phyloP scores from a whole-genome alignment of 192 early-diverging fungal species.

The Ramicandelaber brevisporus region DNA sequence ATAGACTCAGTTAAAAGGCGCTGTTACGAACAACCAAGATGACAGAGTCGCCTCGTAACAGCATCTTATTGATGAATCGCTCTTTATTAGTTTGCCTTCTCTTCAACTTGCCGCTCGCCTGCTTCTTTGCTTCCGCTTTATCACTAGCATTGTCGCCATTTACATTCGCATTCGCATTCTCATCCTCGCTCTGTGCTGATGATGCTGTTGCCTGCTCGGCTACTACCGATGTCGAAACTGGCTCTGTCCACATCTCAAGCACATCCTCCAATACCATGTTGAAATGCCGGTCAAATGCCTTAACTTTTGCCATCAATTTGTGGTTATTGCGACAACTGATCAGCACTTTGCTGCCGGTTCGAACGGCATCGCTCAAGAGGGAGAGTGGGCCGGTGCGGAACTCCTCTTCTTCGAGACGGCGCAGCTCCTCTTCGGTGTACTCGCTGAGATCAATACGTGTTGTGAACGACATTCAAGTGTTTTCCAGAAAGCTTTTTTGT shows the following conservation, averaged over 20 bases:
- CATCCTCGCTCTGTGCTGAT: no score
- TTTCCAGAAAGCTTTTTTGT: no score
- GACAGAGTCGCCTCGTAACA: slow-evolving; percentile 90
- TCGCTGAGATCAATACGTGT: no score
- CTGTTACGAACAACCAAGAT: slow-evolving; percentile 37
- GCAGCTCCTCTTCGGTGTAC: slow-evolving; percentile 81
- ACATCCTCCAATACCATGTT: slow-evolving; percentile 99
- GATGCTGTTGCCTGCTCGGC: no score
- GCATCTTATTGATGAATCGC: slow-evolving; percentile 94
- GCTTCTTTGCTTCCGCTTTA: no score
- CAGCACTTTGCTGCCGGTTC: slow-evolving; percentile 89
- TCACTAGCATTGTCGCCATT: no score
- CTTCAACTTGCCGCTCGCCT: no score
- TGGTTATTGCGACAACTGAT: slow-evolving; percentile 95
- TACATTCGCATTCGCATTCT: no score
- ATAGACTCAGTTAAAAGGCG: no score
- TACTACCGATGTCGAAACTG: no score
- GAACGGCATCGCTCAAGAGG: slow-evolving; percentile 74
- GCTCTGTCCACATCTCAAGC: slow-evolving; percentile 96
- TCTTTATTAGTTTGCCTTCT: slow-evolving; percentile 97
- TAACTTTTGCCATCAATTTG: slow-evolving; percentile 88
- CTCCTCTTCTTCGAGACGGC: slow-evolving; percentile 71
- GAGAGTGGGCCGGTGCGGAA: slow-evolving; percentile 95
- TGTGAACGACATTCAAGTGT: no score
- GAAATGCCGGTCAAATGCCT: slow-evolving; percentile 98